Percentiles rank a stretch among this genome's conserved stretches.
Evolutionary conservation across 495 filamentous ascomycete genomes (phyloP).

Genomic region (Penicillium coprophilum): DNA sequence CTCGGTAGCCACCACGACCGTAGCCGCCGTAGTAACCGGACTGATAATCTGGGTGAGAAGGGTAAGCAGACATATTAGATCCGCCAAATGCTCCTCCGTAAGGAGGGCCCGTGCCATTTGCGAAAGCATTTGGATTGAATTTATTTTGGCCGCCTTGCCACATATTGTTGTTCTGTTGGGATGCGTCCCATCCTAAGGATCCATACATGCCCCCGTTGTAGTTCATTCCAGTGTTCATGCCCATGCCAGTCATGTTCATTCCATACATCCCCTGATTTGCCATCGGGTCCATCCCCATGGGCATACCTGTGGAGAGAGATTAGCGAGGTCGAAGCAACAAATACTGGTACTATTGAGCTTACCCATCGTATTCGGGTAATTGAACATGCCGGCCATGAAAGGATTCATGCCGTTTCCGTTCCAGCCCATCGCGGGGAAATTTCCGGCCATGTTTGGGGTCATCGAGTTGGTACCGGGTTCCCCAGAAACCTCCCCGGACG

Average conservation of each 20-base stretch:
- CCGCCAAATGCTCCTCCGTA: conserved; percentile 79
- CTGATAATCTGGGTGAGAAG: conserved; percentile 57
- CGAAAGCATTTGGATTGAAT: conserved; percentile 66
- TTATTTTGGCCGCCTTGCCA: conserved; percentile 74
- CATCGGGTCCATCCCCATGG: conserved; percentile 88
- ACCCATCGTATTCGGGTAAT: conserved; percentile 77
- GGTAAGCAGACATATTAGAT: conserved; percentile 61
- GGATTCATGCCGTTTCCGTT: conserved; percentile 62
- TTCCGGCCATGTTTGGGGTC: conserved; percentile 38
- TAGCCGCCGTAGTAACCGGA: conserved; percentile 63
- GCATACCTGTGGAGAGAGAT: conserved; percentile 56
- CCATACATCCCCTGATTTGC: conserved; percentile 83
- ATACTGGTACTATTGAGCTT: conserved; percentile 35
- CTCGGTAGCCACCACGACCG: conserved; percentile 60
- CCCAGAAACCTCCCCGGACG: conserved; percentile 20
- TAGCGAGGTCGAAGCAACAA: conserved; percentile 11
- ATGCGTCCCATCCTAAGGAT: conserved; percentile 57
- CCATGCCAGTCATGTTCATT: conserved; percentile 93
- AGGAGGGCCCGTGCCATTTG: conserved; percentile 81
- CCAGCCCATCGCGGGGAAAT: conserved; percentile 66
- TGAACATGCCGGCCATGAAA: conserved; percentile 72
- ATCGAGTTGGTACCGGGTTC: conserved; percentile 17
- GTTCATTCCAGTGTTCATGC: conserved; percentile 79
- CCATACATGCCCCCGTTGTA: conserved; percentile 67
- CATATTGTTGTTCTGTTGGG: conserved; percentile 56